Percentiles rank a stretch among this genome's conserved stretches.
Evolutionary conservation across 441 rosid genomes (phyloP).

Genomic region (Arabidopsis lyrata): DNA sequence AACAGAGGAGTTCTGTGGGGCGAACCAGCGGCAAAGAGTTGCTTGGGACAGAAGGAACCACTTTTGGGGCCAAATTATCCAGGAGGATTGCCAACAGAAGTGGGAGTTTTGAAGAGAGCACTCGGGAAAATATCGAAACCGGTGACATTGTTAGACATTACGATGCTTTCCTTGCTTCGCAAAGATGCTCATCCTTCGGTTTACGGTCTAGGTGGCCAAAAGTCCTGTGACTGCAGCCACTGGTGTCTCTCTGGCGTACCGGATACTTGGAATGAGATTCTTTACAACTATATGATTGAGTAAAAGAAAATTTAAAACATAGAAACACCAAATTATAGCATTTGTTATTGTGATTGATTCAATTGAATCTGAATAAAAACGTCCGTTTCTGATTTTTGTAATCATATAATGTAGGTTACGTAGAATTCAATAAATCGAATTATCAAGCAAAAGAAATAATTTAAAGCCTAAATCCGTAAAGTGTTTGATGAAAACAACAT

Average conservation of each 20-base stretch:
- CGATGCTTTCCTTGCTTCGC: conserved; percentile 70
- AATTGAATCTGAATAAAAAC: conserved; percentile 22
- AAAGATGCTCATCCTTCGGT: conserved; percentile 92
- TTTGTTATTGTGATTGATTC: conserved; percentile 28
- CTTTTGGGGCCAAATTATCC: conserved; percentile 66
- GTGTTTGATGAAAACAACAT: neutral
- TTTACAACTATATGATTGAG: conserved; percentile 59
- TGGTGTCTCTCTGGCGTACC: conserved; percentile 98
- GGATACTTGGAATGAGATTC: conserved; percentile 90
- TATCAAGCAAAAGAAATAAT: neutral
- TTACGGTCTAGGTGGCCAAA: conserved; percentile 63
- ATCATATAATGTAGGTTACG: neutral
- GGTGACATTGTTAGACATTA: conserved; percentile 74
- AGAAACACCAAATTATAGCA: conserved; percentile 19
- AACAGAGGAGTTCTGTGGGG: conserved; percentile 72
- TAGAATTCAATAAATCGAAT: neutral
- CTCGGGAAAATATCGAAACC: conserved; percentile 57
- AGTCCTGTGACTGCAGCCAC: conserved; percentile 80
- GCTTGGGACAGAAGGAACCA: conserved; percentile 69
- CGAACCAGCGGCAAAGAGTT: conserved; percentile 71
- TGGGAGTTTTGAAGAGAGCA: conserved; percentile 68
- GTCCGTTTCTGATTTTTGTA: conserved; percentile 8
- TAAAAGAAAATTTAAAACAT: neutral
- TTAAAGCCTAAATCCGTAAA: neutral
- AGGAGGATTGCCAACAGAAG: conserved; percentile 72